Evolutionary conservation across 805 yeast species (phyloP).

Genomic region (Blastobotrys parvus): DNA sequence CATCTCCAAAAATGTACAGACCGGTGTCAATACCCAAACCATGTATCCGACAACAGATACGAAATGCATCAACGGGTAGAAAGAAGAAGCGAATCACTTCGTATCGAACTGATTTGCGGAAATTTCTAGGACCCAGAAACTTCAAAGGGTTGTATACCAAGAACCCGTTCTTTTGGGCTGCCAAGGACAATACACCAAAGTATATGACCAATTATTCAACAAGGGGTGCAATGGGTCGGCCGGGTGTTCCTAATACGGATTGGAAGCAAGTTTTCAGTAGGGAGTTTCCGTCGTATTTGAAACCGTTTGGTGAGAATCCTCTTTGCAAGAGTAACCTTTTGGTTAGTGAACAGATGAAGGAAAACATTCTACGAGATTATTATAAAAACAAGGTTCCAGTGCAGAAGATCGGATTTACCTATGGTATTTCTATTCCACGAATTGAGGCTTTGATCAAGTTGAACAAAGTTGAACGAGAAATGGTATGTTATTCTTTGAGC

Average conservation of each 20-base stretch:
- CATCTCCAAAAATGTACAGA: too few species aligned
- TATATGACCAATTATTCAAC: constrained; percentile 24
- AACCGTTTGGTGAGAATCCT: constrained; percentile 77
- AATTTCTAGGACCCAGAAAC: constrained; percentile 77
- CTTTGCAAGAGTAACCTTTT: constrained; percentile 59
- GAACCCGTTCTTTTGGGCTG: constrained; percentile 68
- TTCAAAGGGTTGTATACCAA: constrained; percentile 71
- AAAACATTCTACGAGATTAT: constrained; percentile 33
- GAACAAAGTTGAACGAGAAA: constrained; percentile 48
- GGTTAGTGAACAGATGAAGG: constrained; percentile 51
- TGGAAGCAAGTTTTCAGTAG: constrained; percentile 24
- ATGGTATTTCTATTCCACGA: constrained; percentile 76
- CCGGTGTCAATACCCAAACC: neutral
- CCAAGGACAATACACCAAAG: constrained; percentile 59
- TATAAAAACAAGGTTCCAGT: neutral
- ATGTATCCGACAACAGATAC: constrained; percentile 3
- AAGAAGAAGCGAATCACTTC: constrained; percentile 8
- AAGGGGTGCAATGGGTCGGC: constrained; percentile 22
- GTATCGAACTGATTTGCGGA: constrained; percentile 36
- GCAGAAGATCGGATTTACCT: constrained; percentile 69
- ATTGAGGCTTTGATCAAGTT: constrained; percentile 80
- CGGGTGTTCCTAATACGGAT: constrained; percentile 4
- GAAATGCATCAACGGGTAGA: constrained; percentile 2
- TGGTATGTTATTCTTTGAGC: constrained; percentile 20
- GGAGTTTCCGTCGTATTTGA: constrained; percentile 22